These are phyloP conservation scores for Fusarium poae DNA, from an alignment of 2,329 filamentous ascomycete genomes.

Conservation along the genomic window DNA sequence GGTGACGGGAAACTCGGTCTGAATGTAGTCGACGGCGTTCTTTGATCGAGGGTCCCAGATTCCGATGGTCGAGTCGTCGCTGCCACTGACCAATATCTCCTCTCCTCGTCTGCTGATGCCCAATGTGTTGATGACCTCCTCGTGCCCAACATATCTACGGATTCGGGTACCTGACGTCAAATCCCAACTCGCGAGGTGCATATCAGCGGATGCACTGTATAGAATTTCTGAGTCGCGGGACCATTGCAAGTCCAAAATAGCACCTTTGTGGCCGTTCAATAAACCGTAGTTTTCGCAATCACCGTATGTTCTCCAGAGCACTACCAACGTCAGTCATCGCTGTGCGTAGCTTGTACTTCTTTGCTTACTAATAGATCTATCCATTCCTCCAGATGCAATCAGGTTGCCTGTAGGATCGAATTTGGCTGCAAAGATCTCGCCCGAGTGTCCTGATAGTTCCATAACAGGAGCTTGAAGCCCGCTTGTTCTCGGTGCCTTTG, in stretches of 20 bases:
- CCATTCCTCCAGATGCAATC: constrained; percentile 96
- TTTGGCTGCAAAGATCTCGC: constrained; percentile 89
- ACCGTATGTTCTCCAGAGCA: constrained; percentile 94
- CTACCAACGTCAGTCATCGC: constrained; percentile 59
- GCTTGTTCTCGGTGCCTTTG: constrained; percentile 82
- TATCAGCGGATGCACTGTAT: constrained; percentile 94
- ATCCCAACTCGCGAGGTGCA: constrained; percentile 95
- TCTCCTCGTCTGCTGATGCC: constrained; percentile 91
- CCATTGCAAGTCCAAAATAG: constrained; percentile 94
- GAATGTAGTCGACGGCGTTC: constrained; percentile 86
- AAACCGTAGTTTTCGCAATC: constrained; percentile 95
- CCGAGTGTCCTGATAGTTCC: constrained; percentile 86
- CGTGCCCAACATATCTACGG: constrained; percentile 90
- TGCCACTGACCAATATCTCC: constrained; percentile 89
- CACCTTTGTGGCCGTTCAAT: constrained; percentile 89
- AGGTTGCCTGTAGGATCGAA: constrained; percentile 90
- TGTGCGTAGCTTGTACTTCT: not conserved
- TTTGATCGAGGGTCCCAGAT: constrained; percentile 97
- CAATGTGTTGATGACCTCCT: constrained; percentile 93
- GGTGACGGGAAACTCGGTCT: constrained; percentile 93
- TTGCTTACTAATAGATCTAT: constrained; percentile 83
- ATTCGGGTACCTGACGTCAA: constrained; percentile 91
- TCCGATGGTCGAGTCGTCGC: constrained; percentile 92
- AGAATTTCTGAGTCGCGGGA: constrained; percentile 92
- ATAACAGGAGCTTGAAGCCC: constrained; percentile 90